Conservation (phyloP, 257 asterid genomes). For the Scutellaria minor region DNA sequence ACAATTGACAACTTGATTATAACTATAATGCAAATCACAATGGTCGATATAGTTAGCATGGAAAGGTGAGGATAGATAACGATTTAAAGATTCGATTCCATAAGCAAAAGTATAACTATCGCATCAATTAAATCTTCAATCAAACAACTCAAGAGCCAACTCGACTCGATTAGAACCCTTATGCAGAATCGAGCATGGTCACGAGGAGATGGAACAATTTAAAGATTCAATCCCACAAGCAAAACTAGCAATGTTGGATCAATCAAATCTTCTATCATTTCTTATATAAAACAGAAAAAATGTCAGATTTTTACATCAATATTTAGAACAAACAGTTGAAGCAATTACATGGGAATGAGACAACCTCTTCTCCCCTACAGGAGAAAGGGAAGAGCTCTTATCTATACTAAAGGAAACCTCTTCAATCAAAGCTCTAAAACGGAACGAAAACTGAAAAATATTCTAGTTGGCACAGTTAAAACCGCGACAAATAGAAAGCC, state of each 20-base stretch:
- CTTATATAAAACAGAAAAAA: conserved; percentile 12
- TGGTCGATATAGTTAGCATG: no score
- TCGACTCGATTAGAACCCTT: no score
- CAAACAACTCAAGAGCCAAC: no score
- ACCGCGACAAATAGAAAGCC: conserved; percentile 80
- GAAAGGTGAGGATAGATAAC: no score
- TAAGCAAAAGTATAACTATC: no score
- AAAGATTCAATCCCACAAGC: background rate
- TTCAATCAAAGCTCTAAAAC: conserved; percentile 21
- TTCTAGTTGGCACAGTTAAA: conserved; percentile 68
- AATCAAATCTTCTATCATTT: conserved; percentile 32
- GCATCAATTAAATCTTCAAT: no score
- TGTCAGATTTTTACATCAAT: conserved; percentile 34
- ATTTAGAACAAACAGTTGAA: conserved; percentile 28
- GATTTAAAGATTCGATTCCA: no score
- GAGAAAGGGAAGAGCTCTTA: background rate
- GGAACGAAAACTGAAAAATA: background rate
- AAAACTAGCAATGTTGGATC: background rate
- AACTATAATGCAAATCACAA: no score
- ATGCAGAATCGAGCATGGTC: no score
- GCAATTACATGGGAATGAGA: conserved; percentile 24
- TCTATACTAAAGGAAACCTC: background rate
- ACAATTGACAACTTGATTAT: no score
- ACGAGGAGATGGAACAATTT: no score
- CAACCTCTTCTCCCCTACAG: background rate